phyloP scores from a whole-genome alignment of 1,139 yeast species.

The Suhomyces kunorum region DNA sequence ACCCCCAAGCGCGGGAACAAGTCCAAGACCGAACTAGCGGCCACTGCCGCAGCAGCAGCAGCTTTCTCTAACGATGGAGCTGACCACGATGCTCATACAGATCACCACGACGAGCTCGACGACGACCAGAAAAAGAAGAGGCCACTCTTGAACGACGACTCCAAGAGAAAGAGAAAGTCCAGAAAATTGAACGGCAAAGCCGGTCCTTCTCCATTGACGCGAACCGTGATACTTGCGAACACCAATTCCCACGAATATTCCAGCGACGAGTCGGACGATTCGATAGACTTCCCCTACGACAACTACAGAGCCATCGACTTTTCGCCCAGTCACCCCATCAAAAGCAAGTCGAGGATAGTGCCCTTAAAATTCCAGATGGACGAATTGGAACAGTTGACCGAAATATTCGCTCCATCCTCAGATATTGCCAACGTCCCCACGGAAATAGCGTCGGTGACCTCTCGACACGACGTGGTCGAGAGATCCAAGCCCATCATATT shows the following conservation, averaged over 20 bases:
- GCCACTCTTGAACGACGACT: conserved; percentile 12
- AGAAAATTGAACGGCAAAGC: conserved; percentile 5
- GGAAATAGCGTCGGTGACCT: conserved; percentile 22
- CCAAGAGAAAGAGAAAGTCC: conserved; percentile 12
- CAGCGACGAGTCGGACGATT: conserved; percentile 7
- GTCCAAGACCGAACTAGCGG: conserved; percentile 28
- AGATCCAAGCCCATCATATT: conserved; percentile 34
- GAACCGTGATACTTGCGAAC: conserved; percentile 15
- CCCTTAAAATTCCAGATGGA: conserved; percentile 26
- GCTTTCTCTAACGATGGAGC: conserved; percentile 14
- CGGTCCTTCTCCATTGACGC: conserved; percentile 23
- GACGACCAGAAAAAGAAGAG: conserved; percentile 15
- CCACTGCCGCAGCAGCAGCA: conserved; percentile 15
- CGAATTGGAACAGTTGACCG: conserved; percentile 10
- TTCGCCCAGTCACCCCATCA: conserved; percentile 8
- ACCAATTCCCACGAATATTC: conserved; percentile 4
- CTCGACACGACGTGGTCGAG: conserved; percentile 25
- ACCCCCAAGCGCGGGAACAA: conserved; percentile 39
- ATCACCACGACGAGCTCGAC: conserved; percentile 5
- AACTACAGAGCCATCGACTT: conserved; percentile 10
- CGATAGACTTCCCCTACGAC: conserved; percentile 6
- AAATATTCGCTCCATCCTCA: conserved; percentile 6
- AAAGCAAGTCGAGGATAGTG: conserved; percentile 12
- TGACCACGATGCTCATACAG: conserved; percentile 14
- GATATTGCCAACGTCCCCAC: conserved; percentile 13